These are phyloP conservation scores for Paecilomyces niveus DNA, from an alignment of 2,329 filamentous ascomycete genomes.

Conservation along the genomic window DNA sequence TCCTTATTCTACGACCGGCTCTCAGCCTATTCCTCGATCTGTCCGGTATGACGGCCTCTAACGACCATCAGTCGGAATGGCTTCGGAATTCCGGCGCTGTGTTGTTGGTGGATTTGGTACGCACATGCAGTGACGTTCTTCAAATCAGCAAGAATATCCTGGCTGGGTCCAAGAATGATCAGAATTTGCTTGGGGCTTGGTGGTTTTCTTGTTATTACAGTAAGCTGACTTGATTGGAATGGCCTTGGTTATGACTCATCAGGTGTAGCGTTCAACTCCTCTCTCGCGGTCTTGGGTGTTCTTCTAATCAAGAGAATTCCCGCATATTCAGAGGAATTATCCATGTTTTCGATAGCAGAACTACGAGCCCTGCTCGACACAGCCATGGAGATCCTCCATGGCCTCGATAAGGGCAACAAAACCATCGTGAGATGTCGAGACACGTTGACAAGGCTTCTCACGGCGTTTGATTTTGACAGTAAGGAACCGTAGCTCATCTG, in stretches of 20 bases:
- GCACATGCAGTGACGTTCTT: slow-evolving; percentile 5
- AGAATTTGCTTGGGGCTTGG: slow-evolving; percentile 8
- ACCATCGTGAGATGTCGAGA: slow-evolving; percentile 4
- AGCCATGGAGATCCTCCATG: slow-evolving; percentile 6
- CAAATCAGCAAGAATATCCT: slow-evolving; percentile 8
- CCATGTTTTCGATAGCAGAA: not conserved
- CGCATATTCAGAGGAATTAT: not conserved
- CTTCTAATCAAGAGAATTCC: not conserved
- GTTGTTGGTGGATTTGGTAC: slow-evolving; percentile 2
- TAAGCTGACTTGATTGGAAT: not conserved
- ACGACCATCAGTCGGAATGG: not conserved
- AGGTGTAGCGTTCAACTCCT: not conserved
- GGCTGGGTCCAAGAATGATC: slow-evolving; percentile 1
- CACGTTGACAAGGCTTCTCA: slow-evolving; percentile 3
- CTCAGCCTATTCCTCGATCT: not conserved
- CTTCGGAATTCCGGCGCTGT: slow-evolving; percentile 1
- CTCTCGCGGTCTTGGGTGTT: not conserved
- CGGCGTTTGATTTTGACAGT: slow-evolving; percentile 4
- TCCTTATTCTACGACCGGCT: slow-evolving; percentile 3
- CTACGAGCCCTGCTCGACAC: slow-evolving; percentile 3
- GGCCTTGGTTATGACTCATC: not conserved
- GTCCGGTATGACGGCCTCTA: not conserved
- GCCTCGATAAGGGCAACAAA: slow-evolving; percentile 5
- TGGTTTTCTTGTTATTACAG: slow-evolving; percentile 10
- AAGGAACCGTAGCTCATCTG: not conserved